A percentile compares a stretch with the other conserved stretches of the same genome.
Evolutionary conservation across 345 rosid species (phyloP).

Genomic region (Lumnitzera littorea): DNA sequence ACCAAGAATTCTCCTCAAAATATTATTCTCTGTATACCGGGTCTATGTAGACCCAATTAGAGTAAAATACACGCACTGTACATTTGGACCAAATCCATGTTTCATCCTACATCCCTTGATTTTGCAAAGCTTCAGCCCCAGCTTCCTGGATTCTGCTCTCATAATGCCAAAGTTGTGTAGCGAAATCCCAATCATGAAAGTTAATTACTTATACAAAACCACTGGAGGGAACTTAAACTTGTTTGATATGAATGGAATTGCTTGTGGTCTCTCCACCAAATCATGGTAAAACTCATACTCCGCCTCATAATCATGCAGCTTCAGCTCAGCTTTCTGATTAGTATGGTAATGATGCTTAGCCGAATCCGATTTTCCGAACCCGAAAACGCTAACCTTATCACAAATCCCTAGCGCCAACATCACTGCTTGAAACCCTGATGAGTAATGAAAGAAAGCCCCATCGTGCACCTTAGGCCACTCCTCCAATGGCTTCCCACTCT

Average conservation of each 20-base stretch:
- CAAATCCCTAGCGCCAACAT: constrained; percentile 76
- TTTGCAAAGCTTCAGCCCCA: too few relatives aligned
- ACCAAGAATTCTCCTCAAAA: too few relatives aligned
- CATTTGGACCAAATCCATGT: too few relatives aligned
- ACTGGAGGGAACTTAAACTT: constrained; percentile 61
- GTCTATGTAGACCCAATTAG: too few relatives aligned
- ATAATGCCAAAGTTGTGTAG: too few relatives aligned
- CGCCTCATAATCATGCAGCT: constrained; percentile 77
- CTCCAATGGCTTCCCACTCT: constrained; percentile 32
- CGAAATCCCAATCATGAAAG: too few relatives aligned
- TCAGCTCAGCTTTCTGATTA: constrained; percentile 77
- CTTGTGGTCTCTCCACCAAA: constrained; percentile 42
- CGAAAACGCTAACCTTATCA: constrained; percentile 67
- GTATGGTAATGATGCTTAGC: constrained; percentile 89
- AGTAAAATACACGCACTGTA: too few relatives aligned
- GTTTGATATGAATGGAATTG: constrained; percentile 63
- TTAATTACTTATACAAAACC: constrained; percentile 1
- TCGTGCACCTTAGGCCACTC: constrained; percentile 68
- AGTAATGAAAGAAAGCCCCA: constrained; percentile 78
- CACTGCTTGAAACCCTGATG: constrained; percentile 90
- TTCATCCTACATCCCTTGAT: too few relatives aligned
- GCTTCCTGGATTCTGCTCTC: too few relatives aligned
- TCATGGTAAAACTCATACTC: constrained; percentile 70
- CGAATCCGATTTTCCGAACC: constrained; percentile 64
- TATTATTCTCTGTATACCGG: too few relatives aligned